Percentiles rank a stretch among this genome's conserved stretches.
These are phyloP conservation scores for Dacryopinax spathularia DNA, from an alignment of 768 basidiomycete genomes.

Conservation along the genomic window DNA sequence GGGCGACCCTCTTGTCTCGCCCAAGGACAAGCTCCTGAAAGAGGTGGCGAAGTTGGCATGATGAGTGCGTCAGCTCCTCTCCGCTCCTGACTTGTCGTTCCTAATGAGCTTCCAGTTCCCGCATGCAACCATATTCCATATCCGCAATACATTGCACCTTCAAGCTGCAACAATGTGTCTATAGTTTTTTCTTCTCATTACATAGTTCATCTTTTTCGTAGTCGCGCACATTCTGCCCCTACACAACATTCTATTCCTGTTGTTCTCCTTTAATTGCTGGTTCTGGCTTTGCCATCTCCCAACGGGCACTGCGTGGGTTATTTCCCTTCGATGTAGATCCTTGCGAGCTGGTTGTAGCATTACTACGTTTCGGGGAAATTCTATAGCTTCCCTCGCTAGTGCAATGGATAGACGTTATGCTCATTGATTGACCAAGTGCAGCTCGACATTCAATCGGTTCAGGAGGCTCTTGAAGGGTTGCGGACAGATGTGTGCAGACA, in stretches of 20 bases:
- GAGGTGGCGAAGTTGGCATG: constrained; percentile 8
- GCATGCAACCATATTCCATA: constrained; percentile 2
- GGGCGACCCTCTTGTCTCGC: constrained; percentile 24
- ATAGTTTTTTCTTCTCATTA: neutral
- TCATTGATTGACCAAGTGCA: too few relatives aligned
- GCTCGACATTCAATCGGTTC: too few relatives aligned
- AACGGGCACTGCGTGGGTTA: neutral
- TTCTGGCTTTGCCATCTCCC: neutral
- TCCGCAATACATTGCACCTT: neutral
- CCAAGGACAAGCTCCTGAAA: constrained; percentile 25
- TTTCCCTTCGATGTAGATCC: constrained; percentile 4
- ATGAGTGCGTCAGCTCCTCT: neutral
- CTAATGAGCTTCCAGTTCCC: neutral
- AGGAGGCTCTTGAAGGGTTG: too few relatives aligned
- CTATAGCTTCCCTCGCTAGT: neutral
- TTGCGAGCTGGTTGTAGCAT: constrained; percentile 5
- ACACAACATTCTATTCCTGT: constrained; percentile 3
- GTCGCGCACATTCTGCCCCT: neutral
- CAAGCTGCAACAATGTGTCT: neutral
- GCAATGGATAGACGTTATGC: constrained; percentile 3
- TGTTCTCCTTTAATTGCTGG: constrained; percentile 1
- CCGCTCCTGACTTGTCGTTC: too few relatives aligned
- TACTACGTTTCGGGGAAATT: constrained; percentile 2
- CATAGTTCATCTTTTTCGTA: neutral
- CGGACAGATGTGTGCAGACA: too few relatives aligned